These are phyloP conservation scores for Emmonsiellopsis sp. DNA, from an alignment of 2,329 filamentous ascomycete genomes.

Conservation along the genomic window DNA sequence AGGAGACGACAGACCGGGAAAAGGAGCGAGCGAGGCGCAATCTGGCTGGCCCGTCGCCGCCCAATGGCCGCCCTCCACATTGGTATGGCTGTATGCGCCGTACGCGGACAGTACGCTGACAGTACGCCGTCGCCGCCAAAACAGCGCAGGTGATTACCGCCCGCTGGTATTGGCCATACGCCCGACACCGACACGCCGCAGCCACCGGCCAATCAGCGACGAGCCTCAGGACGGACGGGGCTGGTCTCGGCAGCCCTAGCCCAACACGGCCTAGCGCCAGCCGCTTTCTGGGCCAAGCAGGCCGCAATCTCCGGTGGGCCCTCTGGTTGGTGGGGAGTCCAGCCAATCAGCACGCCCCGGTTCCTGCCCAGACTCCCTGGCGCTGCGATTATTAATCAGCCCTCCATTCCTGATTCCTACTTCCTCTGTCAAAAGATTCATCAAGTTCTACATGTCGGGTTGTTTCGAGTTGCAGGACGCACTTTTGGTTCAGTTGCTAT, in stretches of 20 bases:
- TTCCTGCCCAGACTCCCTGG: neutral
- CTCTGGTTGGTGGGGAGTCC: neutral
- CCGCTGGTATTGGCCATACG: neutral
- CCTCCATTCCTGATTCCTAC: too few species aligned
- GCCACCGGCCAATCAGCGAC: neutral
- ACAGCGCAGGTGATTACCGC: neutral
- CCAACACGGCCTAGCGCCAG: neutral
- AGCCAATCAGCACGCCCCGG: neutral
- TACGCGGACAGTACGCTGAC: neutral
- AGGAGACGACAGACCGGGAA: constrained; percentile 5
- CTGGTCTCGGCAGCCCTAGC: too few species aligned
- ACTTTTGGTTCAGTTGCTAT: too few species aligned
- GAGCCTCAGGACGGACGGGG: too few species aligned
- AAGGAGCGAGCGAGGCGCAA: constrained; percentile 5
- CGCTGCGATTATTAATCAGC: too few species aligned
- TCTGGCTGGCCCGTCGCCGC: too few species aligned
- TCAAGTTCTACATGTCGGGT: too few species aligned
- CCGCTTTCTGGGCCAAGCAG: neutral
- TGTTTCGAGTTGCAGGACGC: too few species aligned
- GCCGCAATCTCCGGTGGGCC: neutral
- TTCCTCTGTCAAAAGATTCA: too few species aligned
- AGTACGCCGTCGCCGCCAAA: neutral
- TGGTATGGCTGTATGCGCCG: too few species aligned
- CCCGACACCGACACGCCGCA: neutral
- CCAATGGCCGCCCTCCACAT: neutral